Base-by-base conservation (phyloP, 192 early-diverging fungal genomes). In the Coemansia sp. region DNA sequence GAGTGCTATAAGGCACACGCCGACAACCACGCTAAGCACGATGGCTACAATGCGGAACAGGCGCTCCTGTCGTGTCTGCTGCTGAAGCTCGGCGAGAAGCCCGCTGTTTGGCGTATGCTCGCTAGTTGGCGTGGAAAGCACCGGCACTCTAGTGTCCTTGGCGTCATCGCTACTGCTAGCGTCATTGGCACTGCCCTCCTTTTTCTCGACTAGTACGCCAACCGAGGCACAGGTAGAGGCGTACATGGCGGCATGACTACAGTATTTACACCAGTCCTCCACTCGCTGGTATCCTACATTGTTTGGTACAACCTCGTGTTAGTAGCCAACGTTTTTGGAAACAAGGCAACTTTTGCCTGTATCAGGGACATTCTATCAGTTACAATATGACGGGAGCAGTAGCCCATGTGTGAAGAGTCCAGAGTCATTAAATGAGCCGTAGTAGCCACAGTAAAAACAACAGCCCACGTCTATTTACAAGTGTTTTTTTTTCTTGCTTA, bases 211-310 rank as follows among this genome's bases (percentile, higher is more conserved):
- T 5, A 21, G 26, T 6, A 82, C 70, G 10, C 79, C 79, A 23
- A 76, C 73, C 10, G 74, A 66, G 7, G 63, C 63, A 23, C 79
- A 82, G 2, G 68, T 72, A 20, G 76, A 70, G 18, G 43, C 59
- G 56, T 82, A 76, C 26, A 67, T 62, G 46, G 59, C 9, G 10
- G 79, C 73, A 39, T 70, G 63, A 20, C 65, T 65, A 65, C 79
- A 82, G 68, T 82, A 76, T 33, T 65, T 76, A 65, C 79, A 82
- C 79, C 79, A 82, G 42, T 82, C 79, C 24, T 82, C 80, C n/a
- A 77, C 80, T 9, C 75, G 68, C 63, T 83, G 74, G 20, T 69
- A 77, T 9, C 76, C 70, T 76, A 82, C 16, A 20, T 18, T 36
- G n/a, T 23, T 36, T 18, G 9, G 28, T 31, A 31, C 13, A 53